A percentile compares a stretch with the other conserved stretches of the same genome.
Conservation (phyloP, 164 flowering plant genomes). For the Cinnamomum micranthum region DNA sequence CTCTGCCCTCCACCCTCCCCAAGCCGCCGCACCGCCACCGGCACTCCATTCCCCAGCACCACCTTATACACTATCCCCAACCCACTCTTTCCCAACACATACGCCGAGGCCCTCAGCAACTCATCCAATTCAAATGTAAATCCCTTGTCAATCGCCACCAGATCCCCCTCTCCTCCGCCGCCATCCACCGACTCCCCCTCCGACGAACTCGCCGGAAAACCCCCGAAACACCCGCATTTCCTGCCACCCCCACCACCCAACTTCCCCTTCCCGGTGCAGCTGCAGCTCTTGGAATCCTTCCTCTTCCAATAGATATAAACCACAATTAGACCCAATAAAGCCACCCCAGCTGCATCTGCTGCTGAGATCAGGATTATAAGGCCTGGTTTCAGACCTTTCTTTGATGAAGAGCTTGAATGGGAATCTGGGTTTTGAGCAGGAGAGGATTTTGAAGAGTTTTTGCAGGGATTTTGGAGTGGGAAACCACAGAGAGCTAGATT, state of each 20-base stretch:
- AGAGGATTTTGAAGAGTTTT: constrained; percentile 14
- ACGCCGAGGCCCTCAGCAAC: constrained; percentile 84
- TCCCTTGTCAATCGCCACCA: constrained; percentile 84
- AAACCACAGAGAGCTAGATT: constrained; percentile 82
- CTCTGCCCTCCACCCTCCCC: constrained; percentile 82
- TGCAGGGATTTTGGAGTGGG: constrained; percentile 68
- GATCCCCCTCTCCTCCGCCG: constrained; percentile 52
- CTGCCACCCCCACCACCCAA: constrained; percentile 31
- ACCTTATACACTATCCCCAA: constrained; percentile 93
- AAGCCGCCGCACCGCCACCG: constrained; percentile 90
- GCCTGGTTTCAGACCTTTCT: constrained; percentile 57
- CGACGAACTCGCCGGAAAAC: constrained; percentile 38
- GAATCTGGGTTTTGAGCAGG: constrained; percentile 13
- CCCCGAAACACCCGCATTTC: constrained; percentile 31
- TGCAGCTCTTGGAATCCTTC: constrained; percentile 56
- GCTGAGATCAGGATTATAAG: constrained; percentile 63
- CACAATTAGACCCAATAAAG: constrained; percentile 56
- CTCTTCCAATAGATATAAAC: constrained; percentile 76
- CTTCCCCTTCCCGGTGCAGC: constrained; percentile 70
- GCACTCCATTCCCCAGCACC: constrained; percentile 79
- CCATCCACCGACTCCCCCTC: constrained; percentile 40
- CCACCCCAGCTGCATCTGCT: constrained; percentile 80
- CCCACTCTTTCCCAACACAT: constrained; percentile 90
- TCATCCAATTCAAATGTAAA: constrained; percentile 80
- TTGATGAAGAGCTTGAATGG: not conserved